Conservation (phyloP, 768 basidiomycete species). For the Leccinum obscurum region DNA sequence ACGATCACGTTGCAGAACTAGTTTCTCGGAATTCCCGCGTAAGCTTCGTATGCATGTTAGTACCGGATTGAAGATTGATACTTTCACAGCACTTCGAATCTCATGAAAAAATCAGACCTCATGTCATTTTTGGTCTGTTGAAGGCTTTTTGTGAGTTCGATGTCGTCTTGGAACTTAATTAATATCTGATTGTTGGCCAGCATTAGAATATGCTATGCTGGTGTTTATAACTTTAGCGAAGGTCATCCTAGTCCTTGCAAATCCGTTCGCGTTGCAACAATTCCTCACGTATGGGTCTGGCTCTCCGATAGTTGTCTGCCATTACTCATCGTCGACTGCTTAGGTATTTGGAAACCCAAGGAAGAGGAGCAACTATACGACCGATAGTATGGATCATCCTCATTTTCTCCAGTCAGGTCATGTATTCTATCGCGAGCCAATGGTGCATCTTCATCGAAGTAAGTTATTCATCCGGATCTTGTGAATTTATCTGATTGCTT, state of each 20-base stretch:
- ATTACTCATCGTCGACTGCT: background rate
- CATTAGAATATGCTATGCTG: constrained; percentile 2
- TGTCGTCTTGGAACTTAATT: background rate
- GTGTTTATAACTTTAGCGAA: background rate
- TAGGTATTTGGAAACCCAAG: constrained; percentile 59
- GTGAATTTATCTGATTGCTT: background rate
- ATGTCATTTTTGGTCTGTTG: constrained; percentile 5
- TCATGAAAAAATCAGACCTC: background rate
- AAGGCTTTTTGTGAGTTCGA: constrained; percentile 8
- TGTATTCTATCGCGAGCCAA: constrained; percentile 47
- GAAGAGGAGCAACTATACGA: constrained; percentile 45
- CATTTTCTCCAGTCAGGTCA: constrained; percentile 48
- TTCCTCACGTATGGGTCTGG: constrained; percentile 6
- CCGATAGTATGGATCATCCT: constrained; percentile 72
- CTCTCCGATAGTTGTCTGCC: background rate
- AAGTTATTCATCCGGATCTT: background rate
- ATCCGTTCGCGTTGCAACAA: constrained; percentile 10
- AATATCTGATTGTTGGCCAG: background rate
- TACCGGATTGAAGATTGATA: background rate
- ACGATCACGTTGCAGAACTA: constrained; percentile 36
- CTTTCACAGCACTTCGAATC: constrained; percentile 1
- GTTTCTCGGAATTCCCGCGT: constrained; percentile 33
- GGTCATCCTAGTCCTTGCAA: constrained; percentile 4
- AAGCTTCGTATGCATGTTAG: constrained; percentile 6
- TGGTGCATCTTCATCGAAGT: constrained; percentile 46